Percentiles rank a stretch among this genome's conserved stretches.
These are phyloP conservation scores for Entonaema liquescens DNA, from an alignment of 495 filamentous ascomycete genomes.

Conservation along the genomic window DNA sequence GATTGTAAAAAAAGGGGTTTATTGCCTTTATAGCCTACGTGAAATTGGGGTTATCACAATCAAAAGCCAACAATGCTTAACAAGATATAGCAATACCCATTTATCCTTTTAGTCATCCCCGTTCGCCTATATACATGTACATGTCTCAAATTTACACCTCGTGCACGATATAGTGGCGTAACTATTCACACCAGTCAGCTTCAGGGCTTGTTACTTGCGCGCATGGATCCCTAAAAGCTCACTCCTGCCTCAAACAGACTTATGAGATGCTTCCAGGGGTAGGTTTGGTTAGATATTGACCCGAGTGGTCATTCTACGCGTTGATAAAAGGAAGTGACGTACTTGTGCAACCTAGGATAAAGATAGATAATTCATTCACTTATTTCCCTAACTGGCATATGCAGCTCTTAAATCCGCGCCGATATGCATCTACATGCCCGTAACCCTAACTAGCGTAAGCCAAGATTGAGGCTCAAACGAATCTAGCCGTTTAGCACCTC, in stretches of 20 bases:
- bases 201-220: neutral
- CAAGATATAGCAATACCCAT: neutral
- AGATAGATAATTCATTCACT: neutral
- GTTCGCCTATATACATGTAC: neutral
- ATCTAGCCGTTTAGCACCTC: neutral
- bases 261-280: neutral
- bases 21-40: too few relatives aligned
- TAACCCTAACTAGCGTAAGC: neutral
- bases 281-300: neutral
- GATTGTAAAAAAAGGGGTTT: too few relatives aligned
- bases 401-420: neutral
- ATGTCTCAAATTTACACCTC: neutral
- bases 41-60: too few relatives aligned
- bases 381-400: neutral
- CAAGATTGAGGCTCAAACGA: conserved; percentile 15
- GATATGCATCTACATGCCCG: neutral
- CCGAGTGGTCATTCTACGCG: neutral
- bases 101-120: neutral
- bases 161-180: neutral
- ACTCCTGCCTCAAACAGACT: neutral
- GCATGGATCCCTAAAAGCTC: neutral
- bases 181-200: neutral
- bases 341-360: neutral
- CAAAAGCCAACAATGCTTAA: too few relatives aligned
- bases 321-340: neutral